Conservation (phyloP, 441 rosid genomes). For the Mallotus japonicus region DNA sequence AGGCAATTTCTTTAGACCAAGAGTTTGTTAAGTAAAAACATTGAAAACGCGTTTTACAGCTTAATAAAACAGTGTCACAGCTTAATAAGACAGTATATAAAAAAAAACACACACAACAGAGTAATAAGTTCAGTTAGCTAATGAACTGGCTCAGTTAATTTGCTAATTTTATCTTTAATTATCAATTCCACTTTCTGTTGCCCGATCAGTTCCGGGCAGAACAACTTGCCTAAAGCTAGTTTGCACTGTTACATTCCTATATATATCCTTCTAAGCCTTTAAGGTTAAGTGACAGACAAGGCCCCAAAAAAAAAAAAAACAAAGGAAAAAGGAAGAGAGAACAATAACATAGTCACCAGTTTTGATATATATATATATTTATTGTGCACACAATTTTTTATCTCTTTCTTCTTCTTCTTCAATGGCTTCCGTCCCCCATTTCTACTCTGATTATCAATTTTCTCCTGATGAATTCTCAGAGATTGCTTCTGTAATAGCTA, state of each 20-base stretch:
- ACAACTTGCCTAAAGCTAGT: constrained; percentile 28
- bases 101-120: neutral
- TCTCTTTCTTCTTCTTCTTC: neutral
- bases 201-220: constrained; percentile 27
- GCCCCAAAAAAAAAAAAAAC: neutral
- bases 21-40: too few species aligned
- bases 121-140: constrained; percentile 16
- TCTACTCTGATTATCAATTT: constrained; percentile 41
- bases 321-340: neutral
- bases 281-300: constrained; percentile 22
- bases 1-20: too few species aligned
- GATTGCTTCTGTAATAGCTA: constrained; percentile 27
- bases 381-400: neutral
- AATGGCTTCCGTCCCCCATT: constrained; percentile 61
- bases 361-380: too few species aligned
- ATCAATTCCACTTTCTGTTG: constrained; percentile 9
- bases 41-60: constrained; percentile 27
- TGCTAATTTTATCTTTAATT: constrained; percentile 21
- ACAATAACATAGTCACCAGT: neutral
- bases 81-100: constrained; percentile 2
- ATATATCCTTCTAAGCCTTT: constrained; percentile 5
- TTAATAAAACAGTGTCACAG: constrained; percentile 17
- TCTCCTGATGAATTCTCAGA: constrained; percentile 38
- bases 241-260: constrained; percentile 19
- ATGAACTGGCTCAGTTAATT: constrained; percentile 1